Evolutionary conservation across 805 yeast species (phyloP).

Genomic region (Metschnikowia matae): DNA sequence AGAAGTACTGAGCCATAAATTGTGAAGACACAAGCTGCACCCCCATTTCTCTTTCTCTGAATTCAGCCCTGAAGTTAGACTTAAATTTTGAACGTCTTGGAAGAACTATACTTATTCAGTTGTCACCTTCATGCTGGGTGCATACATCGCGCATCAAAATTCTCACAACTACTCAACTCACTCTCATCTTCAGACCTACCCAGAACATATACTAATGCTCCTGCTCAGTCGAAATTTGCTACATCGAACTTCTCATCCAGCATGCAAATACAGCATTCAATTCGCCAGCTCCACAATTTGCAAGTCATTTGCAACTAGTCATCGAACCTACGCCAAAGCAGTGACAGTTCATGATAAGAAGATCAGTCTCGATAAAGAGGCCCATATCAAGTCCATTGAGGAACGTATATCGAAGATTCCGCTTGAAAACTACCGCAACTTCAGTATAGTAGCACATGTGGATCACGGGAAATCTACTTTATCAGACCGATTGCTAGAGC

Average conservation of each 20-base stretch:
- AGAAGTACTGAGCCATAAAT: not conserved
- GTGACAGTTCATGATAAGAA: constrained; percentile 25
- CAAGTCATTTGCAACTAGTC: not conserved
- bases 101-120: not conserved
- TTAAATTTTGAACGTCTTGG: too few species aligned
- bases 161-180: not conserved
- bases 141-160: constrained; percentile 1
- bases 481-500: constrained; percentile 80
- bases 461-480: constrained; percentile 88
- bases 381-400: constrained; percentile 34
- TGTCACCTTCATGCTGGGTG: not conserved
- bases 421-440: constrained; percentile 75
- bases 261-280: not conserved
- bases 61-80: too few species aligned
- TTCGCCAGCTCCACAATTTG: not conserved
- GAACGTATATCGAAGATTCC: constrained; percentile 76
- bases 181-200: not conserved
- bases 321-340: constrained; percentile 7
- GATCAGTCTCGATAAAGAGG: constrained; percentile 29
- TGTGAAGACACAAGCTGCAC: not conserved
- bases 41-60: too few species aligned
- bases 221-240: not conserved
- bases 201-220: not conserved
- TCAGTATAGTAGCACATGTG: constrained; percentile 94
- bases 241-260: not conserved